Evolutionary conservation across 306 rosid genomes (phyloP), one percentile per base, ranked within the genome.

Genomic region (Acacia melanoxylon): DNA sequence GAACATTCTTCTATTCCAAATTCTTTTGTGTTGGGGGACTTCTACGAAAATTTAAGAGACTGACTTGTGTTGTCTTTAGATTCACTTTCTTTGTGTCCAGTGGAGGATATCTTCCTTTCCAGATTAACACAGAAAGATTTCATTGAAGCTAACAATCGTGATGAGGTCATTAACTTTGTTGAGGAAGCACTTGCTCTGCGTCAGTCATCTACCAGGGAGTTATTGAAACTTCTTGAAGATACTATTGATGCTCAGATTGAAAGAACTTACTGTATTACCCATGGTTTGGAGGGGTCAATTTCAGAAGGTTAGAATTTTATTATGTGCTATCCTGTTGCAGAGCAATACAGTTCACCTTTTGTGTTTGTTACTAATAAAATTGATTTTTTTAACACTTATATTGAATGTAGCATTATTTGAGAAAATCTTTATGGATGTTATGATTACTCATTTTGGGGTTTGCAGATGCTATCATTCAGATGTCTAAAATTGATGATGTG

Each of bases 401-500:
- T 3, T 12, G 4, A 48, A 45, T 79, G 74, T 73, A 56, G 82
- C 58, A 56, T 79, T 83, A 56, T 78, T 69, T 75, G 17, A 80
- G 45, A 71, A 74, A 71, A 56, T 59, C 69, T 84, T 78, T 81
- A 66, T 77, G 78, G 63, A 76, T 54, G 27, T 66, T 83, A 62
- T 82, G 77, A 58, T 86, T 75, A 68, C 66, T 83, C 45, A 24
- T 86, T 83, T 25, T 84, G 84, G 78, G 79, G 82, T 84, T 78
- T 84, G 82, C 93, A 95, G 99, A 90, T 86, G 91, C 90, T 79
- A 75, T 89, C 77, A 68, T 86, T 41, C 91, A 83, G 48, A 83
- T 91, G 83, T 88, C 96, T 65, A 93, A 87, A 91, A 89, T 95
- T 82, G 99, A 91, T 76, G 92, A 91, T 80, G 87, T 93, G 94